These are phyloP conservation scores for Scheffersomyces insectosa DNA, from an alignment of 1,139 yeast species.

Conservation along the genomic window DNA sequence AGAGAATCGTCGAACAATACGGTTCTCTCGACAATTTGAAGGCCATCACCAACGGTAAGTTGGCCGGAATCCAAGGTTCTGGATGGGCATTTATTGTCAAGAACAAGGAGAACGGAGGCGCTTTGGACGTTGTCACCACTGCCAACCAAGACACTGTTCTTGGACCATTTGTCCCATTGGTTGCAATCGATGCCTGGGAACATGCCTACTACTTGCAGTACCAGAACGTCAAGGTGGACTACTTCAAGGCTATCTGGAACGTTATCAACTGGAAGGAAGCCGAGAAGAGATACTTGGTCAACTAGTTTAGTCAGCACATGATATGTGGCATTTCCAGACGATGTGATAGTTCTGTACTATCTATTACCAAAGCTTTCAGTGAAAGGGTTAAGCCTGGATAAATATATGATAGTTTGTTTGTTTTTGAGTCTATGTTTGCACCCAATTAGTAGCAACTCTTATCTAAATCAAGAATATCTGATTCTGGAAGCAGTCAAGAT, in stretches of 20 bases:
- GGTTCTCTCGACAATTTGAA: conserved; percentile 80
- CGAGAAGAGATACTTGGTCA: conserved; percentile 54
- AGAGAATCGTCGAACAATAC: conserved; percentile 65
- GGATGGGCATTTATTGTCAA: conserved; percentile 97
- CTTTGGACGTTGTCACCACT: conserved; percentile 82
- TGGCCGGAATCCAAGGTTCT: conserved; percentile 94
- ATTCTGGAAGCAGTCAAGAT: too few relatives aligned
- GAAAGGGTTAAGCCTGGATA: too few relatives aligned
- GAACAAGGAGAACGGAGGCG: conserved; percentile 75
- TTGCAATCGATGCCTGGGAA: conserved; percentile 98
- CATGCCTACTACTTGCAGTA: conserved; percentile 97
- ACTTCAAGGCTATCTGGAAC: conserved; percentile 96
- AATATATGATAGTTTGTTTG: too few relatives aligned
- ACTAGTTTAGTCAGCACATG: conserved; percentile 5
- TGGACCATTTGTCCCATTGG: conserved; percentile 71
- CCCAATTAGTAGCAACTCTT: too few relatives aligned
- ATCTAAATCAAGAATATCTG: not conserved
- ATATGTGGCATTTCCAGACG: not conserved
- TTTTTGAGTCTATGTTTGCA: too few relatives aligned
- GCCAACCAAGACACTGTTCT: conserved; percentile 89
- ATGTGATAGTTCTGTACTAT: too few relatives aligned
- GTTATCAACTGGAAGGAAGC: conserved; percentile 97
- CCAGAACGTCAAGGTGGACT: conserved; percentile 91
- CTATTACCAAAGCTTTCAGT: not conserved
- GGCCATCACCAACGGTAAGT: conserved; percentile 65